phyloP scores from a whole-genome alignment of 805 yeast species.

The Lipomyces chichibuensis region DNA sequence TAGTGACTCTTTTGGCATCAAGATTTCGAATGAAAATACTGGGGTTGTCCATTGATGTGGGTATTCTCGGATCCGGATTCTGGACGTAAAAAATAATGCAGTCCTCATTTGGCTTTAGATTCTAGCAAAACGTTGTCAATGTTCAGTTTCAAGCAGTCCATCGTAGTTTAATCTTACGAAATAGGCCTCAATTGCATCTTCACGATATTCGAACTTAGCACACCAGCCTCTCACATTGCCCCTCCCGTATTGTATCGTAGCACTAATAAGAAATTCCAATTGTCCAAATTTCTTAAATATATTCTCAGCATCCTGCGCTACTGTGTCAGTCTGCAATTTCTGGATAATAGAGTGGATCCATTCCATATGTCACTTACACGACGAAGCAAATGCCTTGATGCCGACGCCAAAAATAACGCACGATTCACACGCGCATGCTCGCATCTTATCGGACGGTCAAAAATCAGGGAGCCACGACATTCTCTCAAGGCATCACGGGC shows the following conservation, averaged over 20 bases:
- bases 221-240: slow-evolving; percentile 55
- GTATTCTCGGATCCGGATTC: slow-evolving; percentile 42
- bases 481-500: slow-evolving; percentile 34
- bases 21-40: slow-evolving; percentile 79
- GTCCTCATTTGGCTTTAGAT: slow-evolving; percentile 4
- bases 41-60: slow-evolving; percentile 61
- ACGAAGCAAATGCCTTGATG: slow-evolving; percentile 10
- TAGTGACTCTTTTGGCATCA: slow-evolving; percentile 53
- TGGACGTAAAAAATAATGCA: slow-evolving; percentile 39
- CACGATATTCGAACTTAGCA: slow-evolving; percentile 75
- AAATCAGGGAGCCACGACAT: slow-evolving; percentile 28
- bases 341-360: background rate
- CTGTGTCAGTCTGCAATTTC: background rate
- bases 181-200: slow-evolving; percentile 84
- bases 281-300: slow-evolving; percentile 27
- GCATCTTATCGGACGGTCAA: slow-evolving; percentile 61
- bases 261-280: slow-evolving; percentile 29
- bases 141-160: slow-evolving; percentile 75
- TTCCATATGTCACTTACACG: slow-evolving; percentile 6
- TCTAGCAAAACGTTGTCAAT: slow-evolving; percentile 49
- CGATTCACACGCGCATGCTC: slow-evolving; percentile 92
- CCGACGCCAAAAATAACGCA: slow-evolving; percentile 63
- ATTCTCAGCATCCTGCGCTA: slow-evolving; percentile 29
- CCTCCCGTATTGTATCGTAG: slow-evolving; percentile 26
- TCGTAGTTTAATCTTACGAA: slow-evolving; percentile 47